Evolutionary conservation across 164 flowering plant genomes (phyloP), one percentile per base, ranked within the genome.

Genomic region (Nelumbo lutea): DNA sequence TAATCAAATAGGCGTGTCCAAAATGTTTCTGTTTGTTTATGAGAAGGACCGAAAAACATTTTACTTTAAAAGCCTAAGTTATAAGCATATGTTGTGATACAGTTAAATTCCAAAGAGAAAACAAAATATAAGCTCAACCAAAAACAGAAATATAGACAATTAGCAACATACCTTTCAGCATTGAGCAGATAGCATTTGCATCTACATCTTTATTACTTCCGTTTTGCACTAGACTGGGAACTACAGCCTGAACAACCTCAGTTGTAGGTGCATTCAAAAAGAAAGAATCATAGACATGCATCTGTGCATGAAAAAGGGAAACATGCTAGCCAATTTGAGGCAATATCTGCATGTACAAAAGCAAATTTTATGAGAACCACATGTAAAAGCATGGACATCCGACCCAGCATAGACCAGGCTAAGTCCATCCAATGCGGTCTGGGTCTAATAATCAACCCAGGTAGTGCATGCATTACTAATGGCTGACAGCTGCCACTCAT

Each of bases 241-340:
- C 83, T 74, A 94, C 67, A 72, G 80, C 77, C 73, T 87, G 93
- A 74, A 87, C 81, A 73, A 87, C 87, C 82, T 91, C 96, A 75
- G 73, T 72, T 40, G 81, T 59, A 73, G 78, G 86, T 50, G 95
- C 98, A 56, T 82, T 71, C 58, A 86, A 64, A 73, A 91, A 91
- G 83, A 90, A 94, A 50, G 84, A 76, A 81, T 94, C 98, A 80
- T 87, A 94, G 3, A 91, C 84, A 78, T 79, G 79, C 65, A 76
- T 84, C 61, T 79, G 75, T 8, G 87, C 93, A n/a, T 15, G 95
- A 79, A 64, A 79, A 58, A 4, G 98, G 93, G 69, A 94, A 87
- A 78, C 92, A 94, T 52, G 90, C 76, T 44, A 94, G 79, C 98
- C 98, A 94, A 76, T 81, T 85, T 43, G 87, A 81, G 69, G 97